phyloP scores from a whole-genome alignment of 371 early-diverging fungal genomes.

The Rhizopus sp. region DNA sequence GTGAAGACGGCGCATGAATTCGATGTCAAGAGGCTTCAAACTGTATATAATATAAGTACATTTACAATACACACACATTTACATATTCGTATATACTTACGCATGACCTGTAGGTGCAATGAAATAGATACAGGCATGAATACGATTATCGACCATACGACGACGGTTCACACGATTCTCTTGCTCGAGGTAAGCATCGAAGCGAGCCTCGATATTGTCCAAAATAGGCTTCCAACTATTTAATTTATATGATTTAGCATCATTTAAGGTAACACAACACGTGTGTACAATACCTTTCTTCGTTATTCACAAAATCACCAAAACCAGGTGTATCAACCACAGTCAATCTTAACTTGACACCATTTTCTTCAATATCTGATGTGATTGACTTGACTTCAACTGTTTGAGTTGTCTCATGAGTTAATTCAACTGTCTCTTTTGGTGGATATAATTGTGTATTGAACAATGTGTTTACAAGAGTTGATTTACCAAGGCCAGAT shows the following conservation, averaged over 20 bases:
- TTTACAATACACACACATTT: not conserved
- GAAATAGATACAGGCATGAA: slow-evolving; percentile 98
- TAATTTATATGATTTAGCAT: slow-evolving; percentile 1
- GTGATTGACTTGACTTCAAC: slow-evolving; percentile 93
- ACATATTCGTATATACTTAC: slow-evolving; percentile 35
- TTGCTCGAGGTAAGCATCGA: slow-evolving; percentile 93
- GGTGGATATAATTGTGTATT: slow-evolving; percentile 90
- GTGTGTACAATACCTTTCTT: slow-evolving; percentile 65
- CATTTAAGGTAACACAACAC: slow-evolving; percentile 3
- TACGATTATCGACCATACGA: slow-evolving; percentile 87
- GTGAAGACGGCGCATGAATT: slow-evolving; percentile 94
- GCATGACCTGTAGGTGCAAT: slow-evolving; percentile 96
- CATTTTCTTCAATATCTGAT: slow-evolving; percentile 86
- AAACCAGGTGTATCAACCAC: slow-evolving; percentile 96
- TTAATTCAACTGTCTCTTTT: slow-evolving; percentile 77
- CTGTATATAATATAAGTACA: slow-evolving; percentile 24
- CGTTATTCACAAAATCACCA: slow-evolving; percentile 96
- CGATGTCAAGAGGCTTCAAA: slow-evolving; percentile 92
- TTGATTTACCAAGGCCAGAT: slow-evolving; percentile 99
- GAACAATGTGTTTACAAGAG: slow-evolving; percentile 99
- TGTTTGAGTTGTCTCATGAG: slow-evolving; percentile 87
- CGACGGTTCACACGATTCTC: slow-evolving; percentile 89
- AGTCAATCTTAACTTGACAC: slow-evolving; percentile 91
- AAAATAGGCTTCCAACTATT: slow-evolving; percentile 93
- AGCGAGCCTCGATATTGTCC: slow-evolving; percentile 94